Evolutionary conservation across 805 yeast species (phyloP), one percentile per base, ranked within the genome.

Genomic region (Wickerhamomyces pijperi): DNA sequence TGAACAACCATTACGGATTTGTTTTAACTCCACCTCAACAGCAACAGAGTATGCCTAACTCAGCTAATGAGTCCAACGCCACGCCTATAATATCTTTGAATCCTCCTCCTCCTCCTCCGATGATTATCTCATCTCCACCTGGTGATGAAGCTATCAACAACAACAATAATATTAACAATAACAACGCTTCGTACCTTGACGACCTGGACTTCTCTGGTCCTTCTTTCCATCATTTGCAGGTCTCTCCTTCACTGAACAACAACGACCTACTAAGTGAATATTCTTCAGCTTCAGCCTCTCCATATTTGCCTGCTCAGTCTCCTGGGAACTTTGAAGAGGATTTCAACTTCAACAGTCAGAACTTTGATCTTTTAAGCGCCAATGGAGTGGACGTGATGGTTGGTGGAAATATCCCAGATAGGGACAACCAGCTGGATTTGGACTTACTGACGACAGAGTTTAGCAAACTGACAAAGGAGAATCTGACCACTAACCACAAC

Each of bases 261-360:
- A 48, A 51, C 38, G 58, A 53, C 13, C n/a, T 48, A 1, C n/a
- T 25, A 7, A 25, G 29, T 25, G 29, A 25, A 8, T 25, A 25
- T 13, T 25, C 29, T 1, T 48, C 53, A 2, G 55, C 43, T 9
- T 42, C 45, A 11, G 48, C 46, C 21, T 53, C 58, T 0, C 58
- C 58, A 5, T 50, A 48, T 34, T 32, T 51, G 3, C 36, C 44
- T 3, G 46, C 50, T 1, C 39, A 43, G 16, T 41, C 53, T 2
- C 49, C 53, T 7, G 38, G 44, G 19, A 40, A 40, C 2, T 46
- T 35, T 19, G 50, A 43, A 16, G 55, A 47, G 33, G 54, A 48
- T 17, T 16, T 42, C 7, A 29, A 38, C 3, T 35, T 9, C 23
- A 21, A 42, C 3, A 34, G 34, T 12, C 17, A n/a, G 18, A 31